phyloP scores from a whole-genome alignment of 2,329 filamentous ascomycete species.

The Ilyonectria robusta region DNA sequence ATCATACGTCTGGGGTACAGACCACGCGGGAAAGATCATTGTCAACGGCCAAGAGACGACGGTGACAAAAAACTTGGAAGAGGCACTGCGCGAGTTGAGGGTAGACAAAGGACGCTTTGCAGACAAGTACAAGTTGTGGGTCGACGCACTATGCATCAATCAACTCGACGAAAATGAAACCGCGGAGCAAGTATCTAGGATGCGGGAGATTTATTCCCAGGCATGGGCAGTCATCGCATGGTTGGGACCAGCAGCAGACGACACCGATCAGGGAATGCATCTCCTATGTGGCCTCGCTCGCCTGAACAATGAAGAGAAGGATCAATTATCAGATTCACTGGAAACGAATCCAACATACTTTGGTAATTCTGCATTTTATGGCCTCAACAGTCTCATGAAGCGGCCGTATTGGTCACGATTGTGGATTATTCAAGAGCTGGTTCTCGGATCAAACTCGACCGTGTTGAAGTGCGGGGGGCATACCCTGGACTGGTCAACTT shows the following conservation, averaged over 20 bases:
- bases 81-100: slow-evolving; percentile 19
- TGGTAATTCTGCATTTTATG: slow-evolving; percentile 25
- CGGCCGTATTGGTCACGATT: slow-evolving; percentile 28
- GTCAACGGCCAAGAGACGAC: slow-evolving; percentile 22
- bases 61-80: slow-evolving; percentile 28
- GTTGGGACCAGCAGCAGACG: slow-evolving; percentile 24
- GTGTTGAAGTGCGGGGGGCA: slow-evolving; percentile 24
- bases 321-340: slow-evolving; percentile 1
- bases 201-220: slow-evolving; percentile 28
- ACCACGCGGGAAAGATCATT: slow-evolving; percentile 20
- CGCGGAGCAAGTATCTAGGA: slow-evolving; percentile 23
- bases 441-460: slow-evolving; percentile 29
- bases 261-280: slow-evolving; percentile 22
- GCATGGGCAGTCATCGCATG: slow-evolving; percentile 29
- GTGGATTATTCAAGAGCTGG: slow-evolving; percentile 33
- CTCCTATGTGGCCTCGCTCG: slow-evolving; percentile 21
- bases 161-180: slow-evolving; percentile 23
- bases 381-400: slow-evolving; percentile 27
- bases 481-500: slow-evolving; percentile 24
- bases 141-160: slow-evolving; percentile 31
- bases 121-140: slow-evolving; percentile 23
- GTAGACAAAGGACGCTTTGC: slow-evolving; percentile 16
- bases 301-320: slow-evolving; percentile 26
- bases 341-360: slow-evolving; percentile 19
- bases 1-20: slow-evolving; percentile 26